Conservation (phyloP, 176 grass and related monocot species). For the sorghum (Sorghum bicolor) region Sorghum_bicolor_NCBIv3 NC_012871.2:18940001-18940500, state of each 20-base stretch:
- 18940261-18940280: background rate
- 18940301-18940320: constrained; percentile 70
- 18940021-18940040: background rate
- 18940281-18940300: constrained; percentile 6
- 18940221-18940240: background rate
- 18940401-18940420: constrained; percentile 70
- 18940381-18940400: constrained; percentile 51
- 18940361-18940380: constrained; percentile 37
- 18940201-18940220: background rate
- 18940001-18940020: background rate
- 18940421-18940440: constrained; percentile 84
- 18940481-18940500: constrained; percentile 73
- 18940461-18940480: constrained; percentile 61
- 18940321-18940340: constrained; percentile 84
- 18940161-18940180: background rate
- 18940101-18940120: background rate
- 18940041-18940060: background rate
- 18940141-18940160: background rate
- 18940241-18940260: background rate
- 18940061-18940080: background rate
- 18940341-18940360: constrained; percentile 81
- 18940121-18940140: background rate
- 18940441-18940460: constrained; percentile 93
- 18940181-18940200: background rate
- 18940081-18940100: background rate